Conservation (phyloP, 345 rosid genomes). For the Gossypium herbaceum region DNA sequence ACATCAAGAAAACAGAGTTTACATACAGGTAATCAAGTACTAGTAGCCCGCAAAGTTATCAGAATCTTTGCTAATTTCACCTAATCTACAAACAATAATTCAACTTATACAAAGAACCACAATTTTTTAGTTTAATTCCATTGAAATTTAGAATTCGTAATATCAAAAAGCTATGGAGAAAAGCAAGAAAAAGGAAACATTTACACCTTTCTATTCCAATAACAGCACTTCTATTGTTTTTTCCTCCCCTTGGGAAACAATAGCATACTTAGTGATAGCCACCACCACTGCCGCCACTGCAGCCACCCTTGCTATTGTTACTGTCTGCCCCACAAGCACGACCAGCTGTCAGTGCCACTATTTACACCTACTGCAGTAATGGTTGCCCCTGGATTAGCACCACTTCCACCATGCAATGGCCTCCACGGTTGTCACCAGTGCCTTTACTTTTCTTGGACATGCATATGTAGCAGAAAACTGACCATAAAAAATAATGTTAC, state of each 20-base stretch:
- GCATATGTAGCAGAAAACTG: background rate
- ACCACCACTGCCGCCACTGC: background rate
- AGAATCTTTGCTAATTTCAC: no score
- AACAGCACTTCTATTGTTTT: background rate
- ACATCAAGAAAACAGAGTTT: no score
- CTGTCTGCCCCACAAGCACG: background rate
- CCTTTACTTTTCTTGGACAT: background rate
- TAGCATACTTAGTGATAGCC: background rate
- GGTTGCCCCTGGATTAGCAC: background rate
- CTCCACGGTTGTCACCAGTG: background rate
- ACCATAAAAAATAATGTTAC: background rate
- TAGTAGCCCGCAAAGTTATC: no score
- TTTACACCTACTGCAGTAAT: background rate
- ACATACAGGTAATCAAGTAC: no score
- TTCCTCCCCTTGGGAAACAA: background rate
- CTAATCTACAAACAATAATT: no score
- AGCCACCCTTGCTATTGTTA: background rate
- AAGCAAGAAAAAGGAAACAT: background rate
- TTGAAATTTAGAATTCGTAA: background rate
- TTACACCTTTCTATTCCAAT: background rate
- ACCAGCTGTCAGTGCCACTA: background rate
- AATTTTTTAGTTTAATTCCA: background rate
- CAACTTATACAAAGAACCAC: background rate
- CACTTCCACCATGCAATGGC: background rate
- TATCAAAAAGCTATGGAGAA: background rate